phyloP scores from a whole-genome alignment of 371 early-diverging fungal species.

The Lichtheimia hyalospora region DNA sequence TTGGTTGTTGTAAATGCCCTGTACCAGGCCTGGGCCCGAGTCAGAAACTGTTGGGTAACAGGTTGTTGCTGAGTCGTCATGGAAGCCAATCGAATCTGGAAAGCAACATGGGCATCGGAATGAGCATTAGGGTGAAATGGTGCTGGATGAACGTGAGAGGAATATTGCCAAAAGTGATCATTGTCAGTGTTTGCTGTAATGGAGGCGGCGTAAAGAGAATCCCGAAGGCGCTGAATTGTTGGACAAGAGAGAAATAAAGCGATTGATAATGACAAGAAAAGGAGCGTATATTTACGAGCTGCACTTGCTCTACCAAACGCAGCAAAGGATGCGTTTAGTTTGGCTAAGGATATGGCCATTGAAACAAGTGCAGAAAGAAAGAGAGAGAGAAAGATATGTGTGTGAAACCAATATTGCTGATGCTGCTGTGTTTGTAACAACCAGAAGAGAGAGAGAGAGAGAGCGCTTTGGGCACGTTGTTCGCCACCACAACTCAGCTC shows the following conservation, averaged over 20 bases:
- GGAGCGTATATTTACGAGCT: constrained; percentile 1
- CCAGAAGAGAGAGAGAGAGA: neutral
- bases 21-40: constrained; percentile 12
- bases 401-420: constrained; percentile 1
- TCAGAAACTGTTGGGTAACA: constrained; percentile 6
- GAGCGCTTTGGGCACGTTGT: neutral
- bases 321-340: constrained; percentile 11
- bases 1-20: constrained; percentile 3
- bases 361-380: constrained; percentile 16
- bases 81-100: constrained; percentile 45
- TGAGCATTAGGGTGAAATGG: constrained; percentile 10
- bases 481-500: neutral
- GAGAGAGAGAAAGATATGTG: neutral
- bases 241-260: constrained; percentile 8
- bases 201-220: constrained; percentile 15
- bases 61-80: neutral
- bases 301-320: constrained; percentile 10
- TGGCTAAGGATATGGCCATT: constrained; percentile 20
- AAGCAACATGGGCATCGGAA: constrained; percentile 20
- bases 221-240: constrained; percentile 6
- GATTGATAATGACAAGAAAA: constrained; percentile 11
- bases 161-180: constrained; percentile 37
- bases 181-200: constrained; percentile 20
- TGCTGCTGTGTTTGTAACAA: neutral
- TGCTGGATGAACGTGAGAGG: constrained; percentile 30